A percentile compares a stretch with the other conserved stretches of the same genome.
Evolutionary conservation across 345 rosid genomes (phyloP).

Genomic region (Acer campestre): DNA sequence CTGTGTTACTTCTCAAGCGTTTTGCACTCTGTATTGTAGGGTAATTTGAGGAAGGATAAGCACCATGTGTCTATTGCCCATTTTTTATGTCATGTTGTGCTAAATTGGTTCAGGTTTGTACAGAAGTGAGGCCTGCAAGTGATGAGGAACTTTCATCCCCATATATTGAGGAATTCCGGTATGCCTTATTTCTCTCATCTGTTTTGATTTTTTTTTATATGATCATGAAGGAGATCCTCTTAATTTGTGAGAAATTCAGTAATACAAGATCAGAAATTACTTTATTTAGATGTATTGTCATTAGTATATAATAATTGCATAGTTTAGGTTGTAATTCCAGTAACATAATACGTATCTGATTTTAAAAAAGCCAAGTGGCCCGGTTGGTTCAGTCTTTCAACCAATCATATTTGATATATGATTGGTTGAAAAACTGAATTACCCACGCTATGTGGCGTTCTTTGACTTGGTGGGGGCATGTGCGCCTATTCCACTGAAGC

Average conservation of each 20-base stretch:
- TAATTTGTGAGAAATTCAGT: background rate
- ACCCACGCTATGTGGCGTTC: background rate
- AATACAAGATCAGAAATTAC: background rate
- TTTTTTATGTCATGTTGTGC: conserved; percentile 39
- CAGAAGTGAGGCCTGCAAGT: conserved; percentile 83
- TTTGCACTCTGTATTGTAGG: background rate
- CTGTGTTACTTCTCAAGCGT: conserved; percentile 1
- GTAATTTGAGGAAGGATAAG: background rate
- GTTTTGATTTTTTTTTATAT: background rate
- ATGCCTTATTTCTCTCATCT: conserved; percentile 20
- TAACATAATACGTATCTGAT: background rate
- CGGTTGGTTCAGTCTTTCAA: background rate
- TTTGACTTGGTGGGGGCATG: background rate
- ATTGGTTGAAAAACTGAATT: background rate
- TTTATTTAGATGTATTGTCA: conserved; percentile 3
- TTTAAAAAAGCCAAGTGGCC: background rate
- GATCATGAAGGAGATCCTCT: background rate
- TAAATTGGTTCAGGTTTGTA: conserved; percentile 83
- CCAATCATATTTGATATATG: background rate
- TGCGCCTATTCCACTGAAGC: background rate
- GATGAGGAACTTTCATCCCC: conserved; percentile 92
- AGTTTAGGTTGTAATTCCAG: background rate
- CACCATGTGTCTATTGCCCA: background rate
- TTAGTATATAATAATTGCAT: background rate
- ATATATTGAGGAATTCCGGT: conserved; percentile 91